Evolutionary conservation across 345 rosid species (phyloP).

Genomic region (Populus deltoides): DNA sequence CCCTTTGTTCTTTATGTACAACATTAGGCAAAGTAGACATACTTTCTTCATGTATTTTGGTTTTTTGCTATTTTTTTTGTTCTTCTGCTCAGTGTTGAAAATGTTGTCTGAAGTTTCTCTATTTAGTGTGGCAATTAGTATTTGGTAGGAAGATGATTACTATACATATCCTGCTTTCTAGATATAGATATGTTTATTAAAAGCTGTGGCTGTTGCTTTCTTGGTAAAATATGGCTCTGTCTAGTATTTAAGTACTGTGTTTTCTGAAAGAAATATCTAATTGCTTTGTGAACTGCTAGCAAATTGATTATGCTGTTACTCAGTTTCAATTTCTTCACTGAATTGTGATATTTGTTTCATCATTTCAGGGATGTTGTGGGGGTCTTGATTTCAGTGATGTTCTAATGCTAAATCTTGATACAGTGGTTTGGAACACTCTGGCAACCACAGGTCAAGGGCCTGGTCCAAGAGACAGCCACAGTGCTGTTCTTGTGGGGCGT

Average conservation of each 20-base stretch:
- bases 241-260: background rate
- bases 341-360: background rate
- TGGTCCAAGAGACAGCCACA: constrained; percentile 79
- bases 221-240: background rate
- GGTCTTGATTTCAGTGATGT: constrained; percentile 73
- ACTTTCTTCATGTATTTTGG: constrained; percentile 22
- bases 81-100: constrained; percentile 15
- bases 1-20: background rate
- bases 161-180: constrained; percentile 19
- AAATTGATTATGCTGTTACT: background rate
- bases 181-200: constrained; percentile 25
- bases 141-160: constrained; percentile 8
- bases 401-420: constrained; percentile 46
- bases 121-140: constrained; percentile 18
- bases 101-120: constrained; percentile 22
- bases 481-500: constrained; percentile 53
- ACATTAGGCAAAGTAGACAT: constrained; percentile 19
- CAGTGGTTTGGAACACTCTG: constrained; percentile 51
- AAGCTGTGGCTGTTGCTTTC: background rate
- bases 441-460: constrained; percentile 62
- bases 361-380: constrained; percentile 67
- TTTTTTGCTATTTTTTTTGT: constrained; percentile 18
- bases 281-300: background rate
- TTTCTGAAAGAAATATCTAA: background rate
- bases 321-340: background rate